Evolutionary conservation across 345 rosid species (phyloP).

Genomic region (Laguncularia racemosa): DNA sequence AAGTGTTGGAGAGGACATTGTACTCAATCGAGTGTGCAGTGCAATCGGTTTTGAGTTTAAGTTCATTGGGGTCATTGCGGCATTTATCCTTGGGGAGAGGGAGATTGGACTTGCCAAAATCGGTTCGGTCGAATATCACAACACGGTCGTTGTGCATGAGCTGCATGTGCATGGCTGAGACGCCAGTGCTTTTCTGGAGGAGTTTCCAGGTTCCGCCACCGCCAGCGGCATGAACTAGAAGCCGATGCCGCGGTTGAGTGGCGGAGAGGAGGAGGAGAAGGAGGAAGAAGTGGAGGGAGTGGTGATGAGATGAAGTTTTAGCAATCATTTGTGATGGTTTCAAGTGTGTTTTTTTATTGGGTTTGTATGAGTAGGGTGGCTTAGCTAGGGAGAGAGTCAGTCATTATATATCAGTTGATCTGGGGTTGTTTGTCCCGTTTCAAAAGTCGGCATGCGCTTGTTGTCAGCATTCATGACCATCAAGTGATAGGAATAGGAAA

Average conservation of each 20-base stretch:
- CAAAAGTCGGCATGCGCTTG: too few species aligned
- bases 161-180: conserved; percentile 32
- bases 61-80: conserved; percentile 14
- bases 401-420: too few species aligned
- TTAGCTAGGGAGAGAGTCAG: too few species aligned
- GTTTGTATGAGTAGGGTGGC: too few species aligned
- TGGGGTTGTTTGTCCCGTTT: too few species aligned
- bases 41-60: conserved; percentile 12
- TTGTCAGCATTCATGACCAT: too few species aligned
- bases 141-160: conserved; percentile 27
- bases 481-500: too few species aligned
- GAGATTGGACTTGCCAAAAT: conserved; percentile 42
- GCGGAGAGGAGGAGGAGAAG: too few species aligned
- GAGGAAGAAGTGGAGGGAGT: too few species aligned
- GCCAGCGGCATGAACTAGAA: background rate
- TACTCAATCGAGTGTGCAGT: conserved; percentile 23
- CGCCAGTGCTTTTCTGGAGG: conserved; percentile 18
- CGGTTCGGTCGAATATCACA: conserved; percentile 28
- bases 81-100: conserved; percentile 31
- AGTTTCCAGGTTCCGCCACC: conserved; percentile 18
- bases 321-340: too few species aligned
- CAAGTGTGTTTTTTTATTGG: too few species aligned
- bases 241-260: background rate
- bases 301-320: too few species aligned
- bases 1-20: conserved; percentile 22